Conservation (phyloP, 306 rosid genomes). For the Gastrolobium villosum region DNA sequence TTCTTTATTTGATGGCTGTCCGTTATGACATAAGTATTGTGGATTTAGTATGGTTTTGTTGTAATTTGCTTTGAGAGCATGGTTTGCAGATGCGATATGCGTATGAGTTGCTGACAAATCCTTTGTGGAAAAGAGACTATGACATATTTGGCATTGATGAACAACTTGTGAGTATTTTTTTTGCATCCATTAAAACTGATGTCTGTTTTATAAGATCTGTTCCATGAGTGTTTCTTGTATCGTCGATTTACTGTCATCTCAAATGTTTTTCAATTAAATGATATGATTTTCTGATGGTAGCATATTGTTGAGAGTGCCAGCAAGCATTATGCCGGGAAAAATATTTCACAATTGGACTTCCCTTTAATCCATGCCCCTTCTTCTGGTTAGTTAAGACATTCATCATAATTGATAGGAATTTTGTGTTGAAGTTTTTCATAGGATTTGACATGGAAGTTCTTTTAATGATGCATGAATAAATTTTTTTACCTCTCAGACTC, state of each 20-base stretch:
- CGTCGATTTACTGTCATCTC: constrained; percentile 23
- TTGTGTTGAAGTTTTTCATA: neutral
- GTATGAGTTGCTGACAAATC: constrained; percentile 85
- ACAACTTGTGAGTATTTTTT: constrained; percentile 71
- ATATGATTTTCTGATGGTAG: constrained; percentile 57
- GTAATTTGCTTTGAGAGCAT: constrained; percentile 23
- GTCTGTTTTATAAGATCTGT: constrained; percentile 29
- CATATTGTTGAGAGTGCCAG: constrained; percentile 72
- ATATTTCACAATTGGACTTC: constrained; percentile 61
- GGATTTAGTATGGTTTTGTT: constrained; percentile 36
- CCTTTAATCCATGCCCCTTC: constrained; percentile 68
- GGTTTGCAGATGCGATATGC: constrained; percentile 86
- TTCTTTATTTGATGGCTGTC: constrained; percentile 29
- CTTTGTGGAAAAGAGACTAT: constrained; percentile 84
- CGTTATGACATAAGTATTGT: constrained; percentile 20
- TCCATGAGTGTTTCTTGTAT: constrained; percentile 1
- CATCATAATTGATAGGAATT: constrained; percentile 4
- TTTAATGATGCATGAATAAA: constrained; percentile 41
- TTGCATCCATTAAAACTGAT: constrained; percentile 25
- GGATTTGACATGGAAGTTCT: constrained; percentile 4
- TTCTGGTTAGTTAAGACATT: constrained; percentile 66
- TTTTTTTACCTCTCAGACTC: constrained; percentile 55
- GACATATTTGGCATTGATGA: constrained; percentile 86
- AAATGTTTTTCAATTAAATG: constrained; percentile 30
- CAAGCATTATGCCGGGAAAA: constrained; percentile 66